phyloP scores from a whole-genome alignment of 805 yeast genomes.

The Starmera caribaea region DNA sequence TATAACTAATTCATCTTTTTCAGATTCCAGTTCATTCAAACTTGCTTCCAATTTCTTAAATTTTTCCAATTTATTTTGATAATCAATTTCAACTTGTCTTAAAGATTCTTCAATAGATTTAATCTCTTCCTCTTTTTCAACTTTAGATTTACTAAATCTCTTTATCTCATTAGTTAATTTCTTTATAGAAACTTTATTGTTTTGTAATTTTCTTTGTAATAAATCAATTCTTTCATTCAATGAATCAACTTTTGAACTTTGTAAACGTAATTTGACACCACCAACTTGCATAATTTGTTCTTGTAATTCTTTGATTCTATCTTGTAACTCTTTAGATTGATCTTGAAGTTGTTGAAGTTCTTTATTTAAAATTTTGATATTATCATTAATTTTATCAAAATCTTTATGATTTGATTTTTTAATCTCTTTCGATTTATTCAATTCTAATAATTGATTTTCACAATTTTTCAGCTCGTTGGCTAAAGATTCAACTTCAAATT shows the following conservation, averaged over 20 bases:
- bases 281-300: constrained; percentile 84
- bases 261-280: constrained; percentile 74
- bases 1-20: constrained; percentile 30
- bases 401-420: constrained; percentile 23
- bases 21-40: constrained; percentile 19
- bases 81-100: constrained; percentile 20
- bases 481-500: constrained; percentile 56
- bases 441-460: constrained; percentile 31
- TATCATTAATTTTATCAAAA: constrained; percentile 25
- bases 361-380: constrained; percentile 23
- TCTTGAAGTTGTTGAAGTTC: constrained; percentile 38
- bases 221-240: constrained; percentile 57
- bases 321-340: constrained; percentile 46
- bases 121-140: constrained; percentile 39
- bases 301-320: constrained; percentile 50
- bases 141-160: constrained; percentile 39
- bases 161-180: constrained; percentile 58
- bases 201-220: constrained; percentile 43
- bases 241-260: constrained; percentile 75
- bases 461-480: constrained; percentile 42
- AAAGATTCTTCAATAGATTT: constrained; percentile 24
- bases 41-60: constrained; percentile 25
- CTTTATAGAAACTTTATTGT: constrained; percentile 43
- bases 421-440: constrained; percentile 15
- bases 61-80: constrained; percentile 16